These are phyloP conservation scores for Polytrichum commune DNA, from an alignment of 225 moss, liverwort and hornwort species.

Conservation along the genomic window DNA sequence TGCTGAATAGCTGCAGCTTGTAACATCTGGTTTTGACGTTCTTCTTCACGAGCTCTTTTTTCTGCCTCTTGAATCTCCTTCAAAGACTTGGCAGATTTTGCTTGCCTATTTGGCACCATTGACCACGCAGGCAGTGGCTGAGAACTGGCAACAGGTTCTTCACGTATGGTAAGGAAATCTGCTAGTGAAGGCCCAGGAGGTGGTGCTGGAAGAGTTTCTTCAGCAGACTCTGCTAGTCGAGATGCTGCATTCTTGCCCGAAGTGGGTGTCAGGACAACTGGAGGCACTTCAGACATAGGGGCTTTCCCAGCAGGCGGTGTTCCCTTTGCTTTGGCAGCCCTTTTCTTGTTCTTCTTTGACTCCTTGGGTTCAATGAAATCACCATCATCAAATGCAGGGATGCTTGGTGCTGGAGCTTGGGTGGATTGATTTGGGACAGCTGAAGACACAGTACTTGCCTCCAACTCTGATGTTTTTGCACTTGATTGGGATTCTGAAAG, in stretches of 20 bases:
- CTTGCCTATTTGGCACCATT: conserved; percentile 38
- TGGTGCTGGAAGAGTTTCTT: conserved; percentile 47
- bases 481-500: not conserved
- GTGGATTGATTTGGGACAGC: not conserved
- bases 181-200: conserved; percentile 59
- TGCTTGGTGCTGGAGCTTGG: conserved; percentile 16
- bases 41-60: conserved; percentile 55
- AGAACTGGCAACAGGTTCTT: conserved; percentile 35
- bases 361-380: conserved; percentile 71
- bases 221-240: conserved; percentile 36
- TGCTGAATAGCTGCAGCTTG: conserved; percentile 16
- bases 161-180: conserved; percentile 50
- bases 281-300: conserved; percentile 31
- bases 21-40: conserved; percentile 33
- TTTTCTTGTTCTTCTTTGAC: conserved; percentile 71
- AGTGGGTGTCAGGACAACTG: conserved; percentile 32
- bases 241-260: conserved; percentile 39
- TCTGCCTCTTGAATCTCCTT: conserved; percentile 68
- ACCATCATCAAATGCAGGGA: conserved; percentile 43
- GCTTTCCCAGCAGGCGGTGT: conserved; percentile 25
- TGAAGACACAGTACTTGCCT: too few species aligned
- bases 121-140: conserved; percentile 55
- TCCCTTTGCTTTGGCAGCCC: conserved; percentile 62
- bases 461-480: not conserved
- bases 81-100: conserved; percentile 56